Conservation (phyloP, 2,329 filamentous ascomycete species). For the Colletotrichum gloeosporioides region DNA sequence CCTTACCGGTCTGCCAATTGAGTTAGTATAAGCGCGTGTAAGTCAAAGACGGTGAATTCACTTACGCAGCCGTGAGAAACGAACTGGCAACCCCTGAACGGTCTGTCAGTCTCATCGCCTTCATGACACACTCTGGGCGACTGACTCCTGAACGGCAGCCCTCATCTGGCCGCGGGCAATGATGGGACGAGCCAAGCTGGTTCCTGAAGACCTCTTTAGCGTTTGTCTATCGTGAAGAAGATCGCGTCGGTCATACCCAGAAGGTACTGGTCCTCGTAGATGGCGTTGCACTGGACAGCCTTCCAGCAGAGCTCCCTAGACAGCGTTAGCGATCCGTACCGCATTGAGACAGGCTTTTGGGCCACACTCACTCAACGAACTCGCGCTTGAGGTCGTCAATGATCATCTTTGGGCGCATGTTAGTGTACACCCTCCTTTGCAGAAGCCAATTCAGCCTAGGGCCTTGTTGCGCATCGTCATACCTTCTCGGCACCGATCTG, state of each 20-base stretch:
- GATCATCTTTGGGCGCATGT: constrained; percentile 39
- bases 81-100: constrained; percentile 35
- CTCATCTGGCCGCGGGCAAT: constrained; percentile 69
- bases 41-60: neutral
- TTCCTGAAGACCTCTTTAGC: constrained; percentile 38
- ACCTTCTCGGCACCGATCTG: constrained; percentile 22
- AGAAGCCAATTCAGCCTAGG: neutral
- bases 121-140: neutral
- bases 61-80: constrained; percentile 53
- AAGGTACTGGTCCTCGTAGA: constrained; percentile 61
- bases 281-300: constrained; percentile 66
- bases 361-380: constrained; percentile 62
- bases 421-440: neutral
- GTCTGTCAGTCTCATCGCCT: neutral
- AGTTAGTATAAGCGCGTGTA: neutral
- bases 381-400: constrained; percentile 70
- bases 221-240: neutral
- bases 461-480: neutral
- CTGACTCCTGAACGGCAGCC: neutral
- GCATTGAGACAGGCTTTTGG: neutral
- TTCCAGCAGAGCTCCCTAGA: constrained; percentile 71
- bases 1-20: constrained; percentile 12
- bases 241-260: constrained; percentile 41
- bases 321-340: neutral
- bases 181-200: constrained; percentile 67